Evolutionary conservation across 1,139 yeast species (phyloP), one percentile per base, ranked within the genome.

Genomic region (Saccharomyces pastorianus): DNA sequence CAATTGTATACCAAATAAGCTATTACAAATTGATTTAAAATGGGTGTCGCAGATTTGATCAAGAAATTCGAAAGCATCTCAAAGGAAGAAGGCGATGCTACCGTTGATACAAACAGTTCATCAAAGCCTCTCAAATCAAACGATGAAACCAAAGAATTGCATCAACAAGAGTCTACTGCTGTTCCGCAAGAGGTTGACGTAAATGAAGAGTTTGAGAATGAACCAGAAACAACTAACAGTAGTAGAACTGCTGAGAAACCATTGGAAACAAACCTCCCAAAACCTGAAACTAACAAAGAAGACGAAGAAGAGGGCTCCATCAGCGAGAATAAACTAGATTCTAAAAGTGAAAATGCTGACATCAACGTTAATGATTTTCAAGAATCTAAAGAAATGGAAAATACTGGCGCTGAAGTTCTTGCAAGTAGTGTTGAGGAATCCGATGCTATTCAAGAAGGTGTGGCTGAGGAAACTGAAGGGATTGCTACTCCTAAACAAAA

Each of bases 41-140:
- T 69, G 73, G 71, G 69, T 59, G 73, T 69, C 47, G 71, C 72
- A 46, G 73, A 69, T 54, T 59, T 69, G 54, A 69, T 69, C 46
- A 68, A 68, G 51, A 68, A 68, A 55, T 69, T 69, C 56, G 73
- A 69, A 52, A 64, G 55, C 26, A 60, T 66, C 42, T 57, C 69
- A n/a, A 38, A 38, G 1, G 56, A 55, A 50, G 58, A 58, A 31
- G 54, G 49, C 14, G 31, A 49, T 8, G 7, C 51, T 13, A 27
- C 53, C 11, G 51, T 31, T n/a, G 46, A 34, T 9, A 46, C 25
- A 9, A 31, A 14, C 11, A 48, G 34, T 17, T 17, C 7, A 9
- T 20, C 27, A 23, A 34, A 11, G 20, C 25, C 28, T 2, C 27
- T 11, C 8, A 32, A 17, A 23, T 48, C 44, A n/a, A 38, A 38